These are phyloP conservation scores for Vigna unguiculata DNA, from an alignment of 306 rosid species.

Conservation along the genomic window DNA sequence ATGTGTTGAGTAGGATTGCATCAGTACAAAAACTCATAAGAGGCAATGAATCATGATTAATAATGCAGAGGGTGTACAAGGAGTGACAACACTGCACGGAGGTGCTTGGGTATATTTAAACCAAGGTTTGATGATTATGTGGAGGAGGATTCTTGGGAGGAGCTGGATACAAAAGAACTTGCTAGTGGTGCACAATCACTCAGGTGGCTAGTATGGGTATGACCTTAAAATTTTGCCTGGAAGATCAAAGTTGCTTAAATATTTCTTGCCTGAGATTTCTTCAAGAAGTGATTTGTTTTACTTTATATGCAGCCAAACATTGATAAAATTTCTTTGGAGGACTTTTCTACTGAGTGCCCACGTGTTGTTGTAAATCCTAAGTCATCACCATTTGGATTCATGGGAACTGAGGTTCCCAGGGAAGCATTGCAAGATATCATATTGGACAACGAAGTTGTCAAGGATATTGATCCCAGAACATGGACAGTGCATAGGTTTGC, in stretches of 20 bases:
- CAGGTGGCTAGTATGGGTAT: conserved; percentile 94
- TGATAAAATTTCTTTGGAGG: conserved; percentile 70
- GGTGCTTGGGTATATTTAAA: conserved; percentile 82
- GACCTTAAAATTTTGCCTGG: conserved; percentile 35
- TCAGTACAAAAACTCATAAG: conserved; percentile 59
- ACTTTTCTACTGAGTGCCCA: conserved; percentile 73
- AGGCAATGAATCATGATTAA: conserved; percentile 71
- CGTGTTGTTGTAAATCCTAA: conserved; percentile 82
- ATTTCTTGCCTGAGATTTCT: conserved; percentile 20
- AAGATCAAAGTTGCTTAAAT: conserved; percentile 3
- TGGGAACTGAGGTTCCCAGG: conserved; percentile 66
- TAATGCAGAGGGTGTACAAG: conserved; percentile 93
- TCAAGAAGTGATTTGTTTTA: background rate
- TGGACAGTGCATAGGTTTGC: conserved; percentile 69
- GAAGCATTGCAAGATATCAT: conserved; percentile 71
- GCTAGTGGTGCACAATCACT: conserved; percentile 73
- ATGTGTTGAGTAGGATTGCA: conserved; percentile 53
- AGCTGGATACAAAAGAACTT: conserved; percentile 71
- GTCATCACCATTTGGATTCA: conserved; percentile 70
- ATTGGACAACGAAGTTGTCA: conserved; percentile 62
- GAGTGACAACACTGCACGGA: conserved; percentile 74
- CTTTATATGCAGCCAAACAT: conserved; percentile 73
- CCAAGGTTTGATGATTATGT: conserved; percentile 73
- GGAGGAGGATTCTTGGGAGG: conserved; percentile 97
- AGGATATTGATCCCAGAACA: conserved; percentile 73